Percentiles rank a stretch among this genome's conserved stretches.
Conservation (phyloP, 208 protist species). For the Leptomonas pyrrhocoris region DNA sequence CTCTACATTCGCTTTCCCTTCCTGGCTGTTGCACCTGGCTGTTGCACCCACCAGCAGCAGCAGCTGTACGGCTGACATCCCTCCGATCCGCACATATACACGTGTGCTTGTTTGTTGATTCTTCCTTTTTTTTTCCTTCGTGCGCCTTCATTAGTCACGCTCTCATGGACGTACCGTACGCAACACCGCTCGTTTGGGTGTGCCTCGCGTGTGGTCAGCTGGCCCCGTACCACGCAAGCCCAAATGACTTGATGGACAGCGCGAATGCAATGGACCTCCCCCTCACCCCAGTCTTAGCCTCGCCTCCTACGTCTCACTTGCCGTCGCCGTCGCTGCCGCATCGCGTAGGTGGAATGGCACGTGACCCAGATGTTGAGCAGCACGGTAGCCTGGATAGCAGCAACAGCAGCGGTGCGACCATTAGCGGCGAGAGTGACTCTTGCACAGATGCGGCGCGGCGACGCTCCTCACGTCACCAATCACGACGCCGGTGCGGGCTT, state of each 20-base stretch:
- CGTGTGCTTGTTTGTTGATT: not conserved
- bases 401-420: too few species aligned
- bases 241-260: constrained; percentile 1
- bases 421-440: not conserved
- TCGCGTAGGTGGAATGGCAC: not conserved
- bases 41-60: too few species aligned
- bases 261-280: not conserved
- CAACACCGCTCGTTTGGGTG: constrained; percentile 28
- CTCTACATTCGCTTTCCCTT: not conserved
- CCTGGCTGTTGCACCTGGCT: too few species aligned
- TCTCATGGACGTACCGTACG: not conserved
- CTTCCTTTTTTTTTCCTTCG: constrained; percentile 14
- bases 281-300: not conserved
- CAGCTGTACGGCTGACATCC: too few species aligned
- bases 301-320: not conserved
- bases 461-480: not conserved
- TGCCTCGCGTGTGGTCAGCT: constrained; percentile 37
- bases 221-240: constrained; percentile 20
- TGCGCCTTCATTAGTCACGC: not conserved
- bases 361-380: too few species aligned
- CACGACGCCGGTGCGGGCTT: not conserved
- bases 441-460: not conserved
- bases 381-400: too few species aligned
- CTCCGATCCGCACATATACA: not conserved
- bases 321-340: not conserved